phyloP scores from a whole-genome alignment of 23 red algal genomes.

The Agarophyton chilense region DNA sequence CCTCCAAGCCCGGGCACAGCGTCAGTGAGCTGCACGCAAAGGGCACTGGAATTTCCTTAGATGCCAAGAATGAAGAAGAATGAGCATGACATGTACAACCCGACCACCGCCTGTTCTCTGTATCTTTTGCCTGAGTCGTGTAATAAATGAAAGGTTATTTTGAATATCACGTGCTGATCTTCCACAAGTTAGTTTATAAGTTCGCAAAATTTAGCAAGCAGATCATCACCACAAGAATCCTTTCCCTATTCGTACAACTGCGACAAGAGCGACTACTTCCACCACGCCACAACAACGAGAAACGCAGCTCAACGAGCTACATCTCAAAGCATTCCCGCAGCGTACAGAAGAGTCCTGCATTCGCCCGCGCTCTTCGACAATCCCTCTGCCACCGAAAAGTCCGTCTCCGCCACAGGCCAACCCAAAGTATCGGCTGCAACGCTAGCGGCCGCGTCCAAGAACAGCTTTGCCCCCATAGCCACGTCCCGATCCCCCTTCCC shows the following conservation, averaged over 20 bases:
- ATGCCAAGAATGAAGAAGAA: constrained; percentile 49
- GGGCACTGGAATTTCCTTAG: constrained; percentile 37
- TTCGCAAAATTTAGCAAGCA: no score
- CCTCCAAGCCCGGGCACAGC: constrained; percentile 51
- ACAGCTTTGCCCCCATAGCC: constrained; percentile 42
- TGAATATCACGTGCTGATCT: not conserved
- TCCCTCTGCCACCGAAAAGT: constrained; percentile 64
- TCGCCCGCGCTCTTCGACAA: constrained; percentile 15
- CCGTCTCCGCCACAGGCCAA: constrained; percentile 49
- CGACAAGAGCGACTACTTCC: no score
- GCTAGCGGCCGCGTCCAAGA: constrained; percentile 40
- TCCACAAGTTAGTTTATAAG: no score
- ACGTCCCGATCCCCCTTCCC: constrained; percentile 31
- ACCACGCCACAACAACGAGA: no score
- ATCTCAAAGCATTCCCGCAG: constrained; percentile 13
- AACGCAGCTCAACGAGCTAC: no score
- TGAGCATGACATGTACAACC: not conserved
- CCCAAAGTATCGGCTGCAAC: constrained; percentile 58
- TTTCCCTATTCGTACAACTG: not conserved
- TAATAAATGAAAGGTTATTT: not conserved
- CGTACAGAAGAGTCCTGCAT: constrained; percentile 48
- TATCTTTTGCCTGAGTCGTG: not conserved
- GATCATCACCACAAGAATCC: not conserved
- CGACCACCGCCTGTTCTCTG: not conserved
- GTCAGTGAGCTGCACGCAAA: constrained; percentile 69